Base-by-base conservation (phyloP, 805 yeast genomes). In the Saturnispora bothae region DNA sequence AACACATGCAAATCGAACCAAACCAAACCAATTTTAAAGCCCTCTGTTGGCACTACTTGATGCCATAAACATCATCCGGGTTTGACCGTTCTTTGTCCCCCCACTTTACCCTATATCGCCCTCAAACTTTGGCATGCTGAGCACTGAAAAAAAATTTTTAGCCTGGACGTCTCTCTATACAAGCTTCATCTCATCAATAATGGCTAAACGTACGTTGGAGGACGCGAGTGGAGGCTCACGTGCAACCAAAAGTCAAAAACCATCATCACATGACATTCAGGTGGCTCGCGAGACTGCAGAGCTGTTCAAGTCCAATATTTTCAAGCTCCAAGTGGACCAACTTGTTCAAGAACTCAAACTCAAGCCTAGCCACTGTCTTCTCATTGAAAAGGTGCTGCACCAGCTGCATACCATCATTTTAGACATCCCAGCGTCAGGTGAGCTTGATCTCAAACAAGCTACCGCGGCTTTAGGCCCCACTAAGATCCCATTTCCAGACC, bases 261-360 rank as follows among this genome's bases (percentile, higher is more conserved):
- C 18, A 4, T 30, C 33, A 5, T 77, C 92, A 0, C 88, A 84
- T 48, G 96, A 92, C 42, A 76, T 89, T 33, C 95, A 89, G 50
- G 71, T 82, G 3, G 95, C 96, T 1, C 71, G 95, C 50, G 96
- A 88, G 57, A 83, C 96, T 1, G 92, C 94, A 1, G 96, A 88
- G 57, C 63, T 89, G 33, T 92, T 88, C 74, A 85, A 88, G 53
- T 85, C 96, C 7, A 92, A 88, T 59, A 86, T 92, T 39, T 89
- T 92, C 76, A 92, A 92, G 58, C 61, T 92, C 41, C 95, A 92
- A 63, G 86, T 92, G 43, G 97, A 88, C 60, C 97, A 88, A 55
- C 65, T 92, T 29, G 64, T 92, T 48, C 73, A 75, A 48, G 97
- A 89, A 58, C 72, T 89, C 29, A 73, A 75, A 48, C 57, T 88